Base-by-base conservation (phyloP, 2,329 filamentous ascomycete species). In the Diaporthe sp. region DNA sequence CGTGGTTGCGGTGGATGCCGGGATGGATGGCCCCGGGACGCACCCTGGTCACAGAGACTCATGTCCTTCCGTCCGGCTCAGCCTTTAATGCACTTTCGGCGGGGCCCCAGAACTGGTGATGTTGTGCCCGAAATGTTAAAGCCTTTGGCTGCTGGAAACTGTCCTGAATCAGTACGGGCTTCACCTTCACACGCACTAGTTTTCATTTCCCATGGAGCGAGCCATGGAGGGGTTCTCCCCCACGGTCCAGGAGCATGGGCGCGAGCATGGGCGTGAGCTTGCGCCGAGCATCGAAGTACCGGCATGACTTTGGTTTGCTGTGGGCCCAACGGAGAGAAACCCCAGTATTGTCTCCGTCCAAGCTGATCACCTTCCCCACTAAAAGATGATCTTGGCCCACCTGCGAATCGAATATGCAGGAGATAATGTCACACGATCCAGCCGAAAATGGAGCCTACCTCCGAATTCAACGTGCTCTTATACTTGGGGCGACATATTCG, bases 321-420 rank as follows among this genome's bases (percentile, higher is more conserved):
- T 55, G 65, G 65, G 34, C 13, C 65, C 46, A 17, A 19, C n/a
- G 46, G 31, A 68, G 44, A 68, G 10, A 53, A 25, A 15, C 62
- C 62, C 62, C 46, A 68, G 62, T 53, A 68, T 53, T 68, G 62
- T 68, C 62, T 68, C 62, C 62, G 62, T 68, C 65, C 46, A 68
- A 68, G 65, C 39, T 53, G 46, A 68, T 68, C 65, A 55, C 31
- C 51, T 42, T 70, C 49, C n/a, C 65, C 65, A 70, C 65, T 49
- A 22, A 55, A 31, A 70, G 65, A 6, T 55, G 22, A 70, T 70
- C 65, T 55, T 39, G 49, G n/a, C 22, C 65, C 65, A 70, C 65
- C 13, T 25, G 22, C 34, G 34, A 39, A 42, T 70, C 65, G 65
- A 70, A 39, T 37, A 70, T 70, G 65, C 49, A 70, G 49, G 49